phyloP scores from a whole-genome alignment of 768 basidiomycete genomes.

The Lanmaoa pseudosensibilis region DNA sequence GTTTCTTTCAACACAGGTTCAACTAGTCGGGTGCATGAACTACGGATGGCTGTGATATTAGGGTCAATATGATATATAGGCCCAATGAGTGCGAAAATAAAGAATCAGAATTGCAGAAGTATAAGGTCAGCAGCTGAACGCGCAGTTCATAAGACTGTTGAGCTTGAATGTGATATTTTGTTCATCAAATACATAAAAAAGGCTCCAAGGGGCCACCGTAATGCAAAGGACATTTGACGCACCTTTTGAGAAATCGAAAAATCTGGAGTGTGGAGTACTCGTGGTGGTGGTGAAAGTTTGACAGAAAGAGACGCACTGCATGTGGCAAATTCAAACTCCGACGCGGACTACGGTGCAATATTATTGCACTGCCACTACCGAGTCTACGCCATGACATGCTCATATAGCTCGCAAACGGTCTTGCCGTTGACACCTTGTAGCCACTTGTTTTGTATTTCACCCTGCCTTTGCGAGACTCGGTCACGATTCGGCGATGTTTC shows the following conservation, averaged over 20 bases:
- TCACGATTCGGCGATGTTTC: too few relatives aligned
- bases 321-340: slow-evolving; percentile 1
- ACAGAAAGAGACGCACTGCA: too few relatives aligned
- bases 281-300: not conserved
- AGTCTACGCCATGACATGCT: too few relatives aligned
- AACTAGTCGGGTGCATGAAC: not conserved
- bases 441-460: too few relatives aligned
- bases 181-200: slow-evolving; percentile 36
- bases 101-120: slow-evolving; percentile 47
- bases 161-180: slow-evolving; percentile 45
- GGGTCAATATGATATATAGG: not conserved
- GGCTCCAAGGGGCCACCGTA: not conserved
- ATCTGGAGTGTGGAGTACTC: not conserved
- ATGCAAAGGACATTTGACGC: not conserved
- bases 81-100: not conserved
- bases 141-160: slow-evolving; percentile 46
- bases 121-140: slow-evolving; percentile 43
- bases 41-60: not conserved
- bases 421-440: too few relatives aligned
- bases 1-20: not conserved
- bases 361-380: not conserved
- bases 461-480: too few relatives aligned
- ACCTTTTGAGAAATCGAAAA: not conserved
- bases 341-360: too few relatives aligned
- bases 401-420: too few relatives aligned